Evolutionary conservation across 2,329 filamentous ascomycete species (phyloP), one percentile per base, ranked within the genome.

Genomic region (Hawksworthiomyces lignivorus): DNA sequence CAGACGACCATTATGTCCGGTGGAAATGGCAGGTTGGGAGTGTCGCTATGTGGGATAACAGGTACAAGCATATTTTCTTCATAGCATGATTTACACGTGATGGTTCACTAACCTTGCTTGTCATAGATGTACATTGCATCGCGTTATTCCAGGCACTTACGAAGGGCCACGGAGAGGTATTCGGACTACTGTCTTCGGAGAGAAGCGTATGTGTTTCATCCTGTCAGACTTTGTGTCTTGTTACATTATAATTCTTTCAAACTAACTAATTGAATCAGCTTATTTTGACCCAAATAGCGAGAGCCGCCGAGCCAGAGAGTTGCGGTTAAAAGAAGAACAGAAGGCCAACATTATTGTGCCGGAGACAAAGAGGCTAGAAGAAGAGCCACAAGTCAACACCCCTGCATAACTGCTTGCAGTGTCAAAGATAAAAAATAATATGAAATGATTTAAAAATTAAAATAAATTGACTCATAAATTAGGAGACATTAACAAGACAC

Each of bases 21-120:
- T 72, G 67, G 61, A 72, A 69, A 45, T 73, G 70, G 69, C 53
- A 60, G 0, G 63, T 67, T 7, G 69, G 69, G 1, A 66, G 63
- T 22, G 64, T 72, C 5, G 69, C 69, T 1, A 66, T 73, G 54
- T 73, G 69, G 69, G 70, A 73, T 41, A 72, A 73, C 47, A 51
- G 64, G 56, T 61, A 26, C n/a, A n/a, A n/a, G 12, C 12, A 26
- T 12, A 26, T 26, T 26, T 26, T 26, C 24, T n/a, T n/a, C n/a
- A n/a, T n/a, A n/a, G n/a, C n/a, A n/a, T n/a, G n/a, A n/a, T n/a
- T n/a, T n/a, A n/a, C n/a, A n/a, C n/a, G n/a, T n/a, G n/a, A n/a
- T n/a, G n/a, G n/a, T n/a, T n/a, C n/a, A n/a, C n/a, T 24, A 12
- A 35, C 14, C 15, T 21, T 44, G 3, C 29, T 19, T 8, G 10